Conservation (phyloP, 2,329 filamentous ascomycete species). For the Diaporthe aspalathi region DNA sequence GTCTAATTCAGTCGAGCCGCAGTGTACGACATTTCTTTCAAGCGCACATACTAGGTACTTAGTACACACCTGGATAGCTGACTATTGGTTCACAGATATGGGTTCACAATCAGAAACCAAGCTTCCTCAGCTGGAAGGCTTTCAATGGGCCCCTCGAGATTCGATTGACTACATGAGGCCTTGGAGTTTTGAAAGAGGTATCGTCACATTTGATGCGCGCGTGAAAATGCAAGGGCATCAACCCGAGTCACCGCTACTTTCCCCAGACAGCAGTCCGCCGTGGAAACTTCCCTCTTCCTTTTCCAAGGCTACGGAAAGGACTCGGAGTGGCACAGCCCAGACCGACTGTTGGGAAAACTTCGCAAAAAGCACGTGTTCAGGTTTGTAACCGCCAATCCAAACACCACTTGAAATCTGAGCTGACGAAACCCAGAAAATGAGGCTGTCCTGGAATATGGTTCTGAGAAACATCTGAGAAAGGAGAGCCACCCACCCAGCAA, state of each 20-base stretch:
- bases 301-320: neutral
- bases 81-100: neutral
- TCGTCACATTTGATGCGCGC: conserved; percentile 17
- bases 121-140: neutral
- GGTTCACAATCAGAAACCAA: neutral
- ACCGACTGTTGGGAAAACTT: too few relatives aligned
- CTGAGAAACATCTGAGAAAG: neutral
- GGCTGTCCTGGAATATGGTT: neutral
- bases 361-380: neutral
- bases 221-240: conserved; percentile 4
- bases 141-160: conserved; percentile 7
- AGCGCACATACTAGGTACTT: neutral
- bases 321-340: neutral
- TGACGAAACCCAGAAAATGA: neutral
- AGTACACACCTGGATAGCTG: too few relatives aligned
- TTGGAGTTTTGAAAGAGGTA: conserved; percentile 31
- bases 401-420: neutral
- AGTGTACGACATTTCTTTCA: neutral
- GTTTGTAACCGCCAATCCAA: too few relatives aligned
- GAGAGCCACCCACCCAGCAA: conserved; percentile 1
- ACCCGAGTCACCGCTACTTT: conserved; percentile 2
- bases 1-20: too few relatives aligned
- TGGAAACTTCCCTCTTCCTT: neutral
- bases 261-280: conserved; percentile 14
- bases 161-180: neutral